phyloP scores from a whole-genome alignment of 2,329 filamentous ascomycete species.

The Penicillium sp. region DNA sequence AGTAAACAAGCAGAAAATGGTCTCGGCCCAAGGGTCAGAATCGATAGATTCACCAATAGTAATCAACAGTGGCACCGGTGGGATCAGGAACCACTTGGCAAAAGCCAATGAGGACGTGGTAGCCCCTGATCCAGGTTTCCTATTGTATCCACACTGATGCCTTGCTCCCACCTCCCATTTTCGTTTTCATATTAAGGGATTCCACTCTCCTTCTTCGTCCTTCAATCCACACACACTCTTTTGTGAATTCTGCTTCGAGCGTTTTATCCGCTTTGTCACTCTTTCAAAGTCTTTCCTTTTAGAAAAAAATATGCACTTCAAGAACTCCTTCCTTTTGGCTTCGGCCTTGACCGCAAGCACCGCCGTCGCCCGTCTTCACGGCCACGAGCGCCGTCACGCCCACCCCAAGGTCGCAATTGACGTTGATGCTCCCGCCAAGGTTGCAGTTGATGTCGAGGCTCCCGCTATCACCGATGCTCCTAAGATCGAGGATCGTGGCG shows the following conservation, averaged over 20 bases:
- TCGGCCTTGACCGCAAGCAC: conserved; percentile 37
- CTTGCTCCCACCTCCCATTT: background rate
- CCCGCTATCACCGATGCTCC: background rate
- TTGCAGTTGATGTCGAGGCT: conserved; percentile 7
- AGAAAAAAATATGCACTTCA: conserved; percentile 35
- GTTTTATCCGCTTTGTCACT: conserved; percentile 18
- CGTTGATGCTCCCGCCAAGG: conserved; percentile 6
- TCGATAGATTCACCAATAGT: conserved; percentile 11
- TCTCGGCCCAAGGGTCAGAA: conserved; percentile 6
- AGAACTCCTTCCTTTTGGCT: conserved; percentile 35
- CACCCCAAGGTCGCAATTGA: conserved; percentile 20
- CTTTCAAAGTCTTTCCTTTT: conserved; percentile 13
- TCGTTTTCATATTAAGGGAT: conserved; percentile 2
- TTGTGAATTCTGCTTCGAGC: conserved; percentile 11
- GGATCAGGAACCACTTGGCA: conserved; percentile 15
- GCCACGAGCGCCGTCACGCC: conserved; percentile 38
- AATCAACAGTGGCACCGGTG: background rate
- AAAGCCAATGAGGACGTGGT: conserved; percentile 11
- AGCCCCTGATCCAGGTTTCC: conserved; percentile 16
- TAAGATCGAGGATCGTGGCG: conserved; percentile 28
- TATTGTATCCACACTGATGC: background rate
- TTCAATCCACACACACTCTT: conserved; percentile 20
- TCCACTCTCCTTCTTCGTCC: conserved; percentile 3
- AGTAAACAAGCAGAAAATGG: background rate
- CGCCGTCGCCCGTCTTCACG: conserved; percentile 35